Evolutionary conservation across 495 filamentous ascomycete species (phyloP), one percentile per base, ranked within the genome.

Genomic region (Sphaerosporella brunnea): DNA sequence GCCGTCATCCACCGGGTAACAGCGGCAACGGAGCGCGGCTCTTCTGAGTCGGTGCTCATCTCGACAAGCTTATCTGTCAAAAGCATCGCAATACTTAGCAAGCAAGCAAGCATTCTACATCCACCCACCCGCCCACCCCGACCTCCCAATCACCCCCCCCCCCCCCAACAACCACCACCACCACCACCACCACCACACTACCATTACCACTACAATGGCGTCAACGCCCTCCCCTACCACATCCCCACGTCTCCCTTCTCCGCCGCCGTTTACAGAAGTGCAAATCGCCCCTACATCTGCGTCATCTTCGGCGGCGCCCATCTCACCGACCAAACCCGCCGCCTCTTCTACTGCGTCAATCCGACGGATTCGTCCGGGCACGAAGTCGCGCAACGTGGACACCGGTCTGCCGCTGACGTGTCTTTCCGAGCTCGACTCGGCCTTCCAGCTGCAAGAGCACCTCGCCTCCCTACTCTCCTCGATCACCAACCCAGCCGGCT

Each of bases 381-480:
- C 87, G 28, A 86, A 79, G 64, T 75, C 85, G 5, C 77, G 71
- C 51, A 83, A 96, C 56, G 94, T 97, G 82, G 77, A 80, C 26
- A 78, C 80, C 47, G 92, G 92, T 1, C 88, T 86, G 45, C 88
- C 92, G 19, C 67, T 95, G 41, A 48, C 45, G 15, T 80, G 85
- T 16, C 68, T 96, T 43, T 70, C 73, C 35, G 83, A 95, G 75
- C 79, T 97, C 60, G 86, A 96, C 60, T 93, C 86, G 8, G 80
- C 90, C 46, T 97, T 97, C 60, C 90, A 93, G 63, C 78, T 95
- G n/a, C 90, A 94, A 63, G 90, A 97, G 67, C 92, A 97, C 61
- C 76, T 97, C 39, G 86, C 88, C 64, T 82, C 92, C 11, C 75
- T 96, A 9, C 81, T 94, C 65, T 73, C 82, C 62, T 65, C 77